Evolutionary conservation across 441 rosid genomes (phyloP).

Genomic region (Daphne laureola): DNA sequence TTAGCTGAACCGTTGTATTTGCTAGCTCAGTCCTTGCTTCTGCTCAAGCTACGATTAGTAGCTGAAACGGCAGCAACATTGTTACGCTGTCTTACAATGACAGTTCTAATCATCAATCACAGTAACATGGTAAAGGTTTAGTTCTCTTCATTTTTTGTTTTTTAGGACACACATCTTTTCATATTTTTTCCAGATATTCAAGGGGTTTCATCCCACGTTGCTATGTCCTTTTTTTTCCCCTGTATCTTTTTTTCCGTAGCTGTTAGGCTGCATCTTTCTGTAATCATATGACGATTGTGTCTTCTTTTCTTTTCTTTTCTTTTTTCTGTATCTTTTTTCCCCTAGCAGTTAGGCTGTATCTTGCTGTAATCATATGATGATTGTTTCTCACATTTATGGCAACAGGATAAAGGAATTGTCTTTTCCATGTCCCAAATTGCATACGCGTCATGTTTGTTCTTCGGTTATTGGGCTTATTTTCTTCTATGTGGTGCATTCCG

Average conservation of each 20-base stretch:
- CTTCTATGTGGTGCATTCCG: conserved; percentile 35
- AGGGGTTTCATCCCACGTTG: too few relatives aligned
- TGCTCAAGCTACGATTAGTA: conserved; percentile 60
- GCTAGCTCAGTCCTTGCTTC: conserved; percentile 76
- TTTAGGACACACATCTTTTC: not conserved
- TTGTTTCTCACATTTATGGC: not conserved
- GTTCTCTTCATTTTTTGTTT: not conserved
- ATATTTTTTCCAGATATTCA: not conserved
- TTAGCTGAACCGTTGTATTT: conserved; percentile 87
- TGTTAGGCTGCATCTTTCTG: not conserved
- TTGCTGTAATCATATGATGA: not conserved
- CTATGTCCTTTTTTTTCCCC: not conserved
- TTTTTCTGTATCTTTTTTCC: not conserved
- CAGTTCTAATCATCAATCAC: conserved; percentile 50
- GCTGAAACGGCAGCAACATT: conserved; percentile 82
- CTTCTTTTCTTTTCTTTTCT: not conserved
- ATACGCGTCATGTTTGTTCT: conserved; percentile 64
- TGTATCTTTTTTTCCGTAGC: not conserved
- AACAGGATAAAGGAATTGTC: conserved; percentile 57
- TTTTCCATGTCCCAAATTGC: conserved; percentile 80
- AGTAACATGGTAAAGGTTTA: conserved; percentile 50
- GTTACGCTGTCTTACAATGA: conserved; percentile 66
- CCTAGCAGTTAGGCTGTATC: not conserved
- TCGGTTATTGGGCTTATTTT: conserved; percentile 92
- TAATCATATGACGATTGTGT: not conserved